Evolutionary conservation across 2,329 filamentous ascomycete genomes (phyloP).

Genomic region (Aspergillus terreus): DNA sequence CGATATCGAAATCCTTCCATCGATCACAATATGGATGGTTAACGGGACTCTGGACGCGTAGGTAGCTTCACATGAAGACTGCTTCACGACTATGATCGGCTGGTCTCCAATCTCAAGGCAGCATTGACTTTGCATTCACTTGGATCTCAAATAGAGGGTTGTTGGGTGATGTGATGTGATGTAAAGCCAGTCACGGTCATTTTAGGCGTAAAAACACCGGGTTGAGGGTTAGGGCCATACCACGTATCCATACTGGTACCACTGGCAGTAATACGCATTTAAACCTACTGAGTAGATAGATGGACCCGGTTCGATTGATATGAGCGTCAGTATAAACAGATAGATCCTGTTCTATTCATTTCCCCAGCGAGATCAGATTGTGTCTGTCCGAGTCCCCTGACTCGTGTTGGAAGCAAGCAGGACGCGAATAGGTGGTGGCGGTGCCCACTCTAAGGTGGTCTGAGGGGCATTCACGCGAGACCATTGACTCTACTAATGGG

Average conservation of each 20-base stretch:
- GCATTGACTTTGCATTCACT: no score
- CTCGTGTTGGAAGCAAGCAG: neutral
- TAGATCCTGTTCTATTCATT: neutral
- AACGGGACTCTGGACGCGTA: no score
- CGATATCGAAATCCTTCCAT: no score
- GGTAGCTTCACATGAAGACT: no score
- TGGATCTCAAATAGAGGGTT: no score
- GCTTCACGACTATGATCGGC: no score
- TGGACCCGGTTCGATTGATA: neutral
- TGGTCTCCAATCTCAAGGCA: no score
- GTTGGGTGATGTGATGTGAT: no score
- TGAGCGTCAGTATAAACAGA: no score
- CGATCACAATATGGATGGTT: no score
- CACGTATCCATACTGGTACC: constrained; percentile 1
- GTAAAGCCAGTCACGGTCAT: neutral
- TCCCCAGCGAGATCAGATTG: neutral
- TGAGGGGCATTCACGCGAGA: neutral
- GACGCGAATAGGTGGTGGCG: neutral
- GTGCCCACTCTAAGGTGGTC: neutral
- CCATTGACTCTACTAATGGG: neutral
- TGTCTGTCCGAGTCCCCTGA: neutral
- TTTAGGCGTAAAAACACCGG: neutral
- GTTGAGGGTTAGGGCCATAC: neutral
- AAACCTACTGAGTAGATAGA: neutral
- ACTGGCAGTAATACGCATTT: neutral